Percentiles rank a stretch among this genome's conserved stretches.
Conservation (phyloP, 1,139 yeast genomes). For the Kodamaea alishanica region DNA sequence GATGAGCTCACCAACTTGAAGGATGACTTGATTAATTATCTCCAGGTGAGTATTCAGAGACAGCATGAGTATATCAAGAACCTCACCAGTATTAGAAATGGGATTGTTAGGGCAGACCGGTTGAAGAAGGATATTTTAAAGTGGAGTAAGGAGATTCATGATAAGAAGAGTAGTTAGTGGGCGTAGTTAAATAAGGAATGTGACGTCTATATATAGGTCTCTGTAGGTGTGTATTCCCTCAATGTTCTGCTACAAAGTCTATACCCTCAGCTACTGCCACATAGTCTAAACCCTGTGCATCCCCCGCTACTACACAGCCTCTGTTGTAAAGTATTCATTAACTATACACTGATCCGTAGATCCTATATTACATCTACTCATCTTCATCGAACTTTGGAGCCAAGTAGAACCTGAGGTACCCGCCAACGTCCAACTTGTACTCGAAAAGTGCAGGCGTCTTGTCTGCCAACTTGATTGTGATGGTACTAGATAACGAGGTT, state of each 20-base stretch:
- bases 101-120: constrained; percentile 73
- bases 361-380: constrained; percentile 49
- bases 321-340: neutral
- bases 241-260: neutral
- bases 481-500: constrained; percentile 68
- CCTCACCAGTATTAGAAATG: constrained; percentile 64
- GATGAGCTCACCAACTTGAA: constrained; percentile 30
- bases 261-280: too few relatives aligned
- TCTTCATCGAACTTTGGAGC: constrained; percentile 97
- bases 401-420: constrained; percentile 89
- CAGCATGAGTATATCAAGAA: constrained; percentile 87
- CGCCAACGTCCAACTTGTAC: constrained; percentile 82
- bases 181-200: neutral
- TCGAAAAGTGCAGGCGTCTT: constrained; percentile 94
- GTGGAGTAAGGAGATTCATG: constrained; percentile 87
- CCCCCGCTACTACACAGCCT: too few relatives aligned
- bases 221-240: neutral
- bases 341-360: constrained; percentile 5
- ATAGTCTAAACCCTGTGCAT: too few relatives aligned
- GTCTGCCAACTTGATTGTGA: constrained; percentile 82
- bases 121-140: constrained; percentile 62
- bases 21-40: constrained; percentile 42
- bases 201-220: neutral
- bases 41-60: constrained; percentile 64
- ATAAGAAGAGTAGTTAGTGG: constrained; percentile 41